Base-by-base conservation (phyloP, 495 filamentous ascomycete species). In the Podospora pseudopauciseta region DNA sequence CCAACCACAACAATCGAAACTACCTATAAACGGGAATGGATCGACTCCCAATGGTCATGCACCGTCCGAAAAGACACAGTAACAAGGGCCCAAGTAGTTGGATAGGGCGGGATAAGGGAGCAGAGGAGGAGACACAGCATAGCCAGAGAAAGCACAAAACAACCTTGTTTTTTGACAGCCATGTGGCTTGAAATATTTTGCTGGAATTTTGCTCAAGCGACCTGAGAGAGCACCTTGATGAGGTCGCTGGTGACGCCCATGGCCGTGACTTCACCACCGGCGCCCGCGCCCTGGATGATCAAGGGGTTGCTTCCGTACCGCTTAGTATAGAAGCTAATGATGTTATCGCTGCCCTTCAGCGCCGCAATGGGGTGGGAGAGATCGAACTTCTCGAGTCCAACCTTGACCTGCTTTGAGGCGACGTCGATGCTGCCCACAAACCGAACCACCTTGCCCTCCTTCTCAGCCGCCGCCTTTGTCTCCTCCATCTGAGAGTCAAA, bases 321-420 rank as follows among this genome's bases (percentile, higher is more conserved):
- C 83, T 94, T 90, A 58, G 95, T 97, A 80, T 95, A 96, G 85
- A 99, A 97, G 84, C 88, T 95, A 74, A 99, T 95, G 75, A 97
- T 94, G 82, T 98, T 98, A 76, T 97, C 95, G 79, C 93, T 97
- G 53, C 95, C 95, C 84, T 96, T 96, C 66, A 98, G 82, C 49
- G 91, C 90, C 32, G 94, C 95, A 79, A 98, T 96, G 34, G 95
- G 89, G 74, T 91, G 90, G 58, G 89, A 88, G 72, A 85, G 88
- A 62, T 92, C 90, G 64, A 96, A 92, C 84, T 88, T 90, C 84
- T 96, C 90, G 73, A 99, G 78, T 9, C 94, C 94, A 62, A 97
- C 94, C 78, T 91, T 94, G 72, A 97, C 88, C 70, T 87, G 79
- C 74, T 91, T 89, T 64, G 83, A 84, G 49, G 77, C 84, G 27